Base-by-base conservation (phyloP, 2,329 filamentous ascomycete species). In the Xylariaceae sp. region DNA sequence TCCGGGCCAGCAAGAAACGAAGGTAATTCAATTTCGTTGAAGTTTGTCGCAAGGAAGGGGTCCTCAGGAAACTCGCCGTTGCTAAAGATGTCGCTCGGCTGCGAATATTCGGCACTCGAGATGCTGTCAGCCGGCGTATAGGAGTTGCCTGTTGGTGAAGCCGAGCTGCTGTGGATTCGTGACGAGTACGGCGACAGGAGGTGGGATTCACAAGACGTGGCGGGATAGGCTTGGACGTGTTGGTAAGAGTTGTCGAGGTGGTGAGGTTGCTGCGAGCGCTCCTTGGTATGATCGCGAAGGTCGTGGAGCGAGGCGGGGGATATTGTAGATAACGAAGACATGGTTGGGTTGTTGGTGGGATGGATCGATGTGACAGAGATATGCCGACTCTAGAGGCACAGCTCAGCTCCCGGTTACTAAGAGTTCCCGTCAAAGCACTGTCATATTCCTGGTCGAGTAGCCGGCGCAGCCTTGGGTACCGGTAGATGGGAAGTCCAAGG, bases 111-210 rank as follows among this genome's bases (percentile, higher is more conserved):
- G 27, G 63, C 50, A 16, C 58, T 63, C 3, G 65, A 65, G 32
- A 63, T 54, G 11, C 70, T 72, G 38, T 68, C 70, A 42, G 64
- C 64, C 9, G 71, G 70, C 1, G 70, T 73, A 36, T 67, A 50
- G 32, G 57, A 56, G 42, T 52, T 57, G 32, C 56, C 42, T 19
- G 50, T 47, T 14, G 65, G 65, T 3, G 65, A 68, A 15, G 55
- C 51, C 26, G 60, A 60, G 51, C 46, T 58, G 44, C 59, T 61
- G 30, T 46, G 57, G 25, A 53, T 46, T 34, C 62, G 61, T 36
- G 67, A 66, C 36, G 68, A 60, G 39, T 60, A 59, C 19, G 64
- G 60, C 32, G 64, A 65, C 42, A 68, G 52, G 32, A 64, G 52
- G 44, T 57, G 58, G 35, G 58, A 53, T 42, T 58, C 56, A 39